A percentile compares a stretch with the other conserved stretches of the same genome.
Evolutionary conservation across 1,284 basidiomycete species (phyloP).

Genomic region (Rhodotorula sp.): DNA sequence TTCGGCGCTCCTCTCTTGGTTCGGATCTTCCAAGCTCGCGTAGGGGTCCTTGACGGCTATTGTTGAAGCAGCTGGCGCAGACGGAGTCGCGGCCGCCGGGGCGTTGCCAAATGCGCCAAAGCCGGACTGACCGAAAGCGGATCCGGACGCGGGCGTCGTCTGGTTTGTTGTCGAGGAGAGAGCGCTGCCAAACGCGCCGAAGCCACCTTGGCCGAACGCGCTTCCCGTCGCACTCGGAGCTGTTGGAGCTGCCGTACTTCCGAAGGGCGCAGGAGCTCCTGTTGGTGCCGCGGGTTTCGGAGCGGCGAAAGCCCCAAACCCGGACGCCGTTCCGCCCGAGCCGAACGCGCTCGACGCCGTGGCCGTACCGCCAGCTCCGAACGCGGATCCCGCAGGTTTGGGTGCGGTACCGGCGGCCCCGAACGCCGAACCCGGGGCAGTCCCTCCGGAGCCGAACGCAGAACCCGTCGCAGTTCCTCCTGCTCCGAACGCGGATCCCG

Average conservation of each 20-base stretch:
- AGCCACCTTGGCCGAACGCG: slow-evolving; percentile 42
- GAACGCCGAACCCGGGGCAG: slow-evolving; percentile 4
- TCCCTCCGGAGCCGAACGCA: slow-evolving; percentile 16
- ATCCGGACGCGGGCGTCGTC: slow-evolving; percentile 33
- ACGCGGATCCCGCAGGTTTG: slow-evolving; percentile 4
- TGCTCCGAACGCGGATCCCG: slow-evolving; percentile 8
- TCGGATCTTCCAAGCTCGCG: slow-evolving; percentile 21
- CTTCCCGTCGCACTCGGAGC: slow-evolving; percentile 42
- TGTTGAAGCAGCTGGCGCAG: background rate
- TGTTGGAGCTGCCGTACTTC: slow-evolving; percentile 29
- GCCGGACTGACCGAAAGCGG: slow-evolving; percentile 45
- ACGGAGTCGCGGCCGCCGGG: background rate
- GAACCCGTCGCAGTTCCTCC: slow-evolving; percentile 11
- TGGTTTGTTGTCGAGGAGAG: slow-evolving; percentile 12
- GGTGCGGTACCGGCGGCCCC: slow-evolving; percentile 6
- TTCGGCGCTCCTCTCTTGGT: slow-evolving; percentile 53
- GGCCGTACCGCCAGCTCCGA: slow-evolving; percentile 3
- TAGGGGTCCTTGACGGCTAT: slow-evolving; percentile 28
- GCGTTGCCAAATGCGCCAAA: slow-evolving; percentile 44
- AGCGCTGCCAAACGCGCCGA: slow-evolving; percentile 21
- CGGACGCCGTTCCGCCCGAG: slow-evolving; percentile 11
- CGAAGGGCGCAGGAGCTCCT: slow-evolving; percentile 47
- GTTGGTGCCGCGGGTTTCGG: slow-evolving; percentile 38
- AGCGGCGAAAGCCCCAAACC: slow-evolving; percentile 21
- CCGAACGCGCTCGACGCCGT: slow-evolving; percentile 12